Evolutionary conservation across 768 basidiomycete genomes (phyloP).

Genomic region (Cystobasidium onofrii): DNA sequence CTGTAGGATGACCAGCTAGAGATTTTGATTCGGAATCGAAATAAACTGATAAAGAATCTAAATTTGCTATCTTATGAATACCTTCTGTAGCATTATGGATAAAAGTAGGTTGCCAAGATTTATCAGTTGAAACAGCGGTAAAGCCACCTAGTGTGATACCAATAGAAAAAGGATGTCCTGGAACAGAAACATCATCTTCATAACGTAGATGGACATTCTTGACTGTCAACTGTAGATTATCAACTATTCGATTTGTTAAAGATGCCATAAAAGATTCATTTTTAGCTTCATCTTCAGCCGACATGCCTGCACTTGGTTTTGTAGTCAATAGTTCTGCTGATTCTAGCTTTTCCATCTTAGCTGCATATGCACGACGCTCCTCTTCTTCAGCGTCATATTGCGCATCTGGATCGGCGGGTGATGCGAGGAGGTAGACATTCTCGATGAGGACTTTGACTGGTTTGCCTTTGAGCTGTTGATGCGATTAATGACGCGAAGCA

Average conservation of each 20-base stretch:
- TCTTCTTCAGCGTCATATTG: conserved; percentile 70
- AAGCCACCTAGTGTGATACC: conserved; percentile 83
- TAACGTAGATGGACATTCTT: conserved; percentile 87
- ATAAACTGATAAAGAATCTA: conserved; percentile 80
- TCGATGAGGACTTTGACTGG: conserved; percentile 86
- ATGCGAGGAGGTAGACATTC: conserved; percentile 87
- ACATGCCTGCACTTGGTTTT: conserved; percentile 35
- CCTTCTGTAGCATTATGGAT: conserved; percentile 78
- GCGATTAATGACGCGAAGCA: no score
- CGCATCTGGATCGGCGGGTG: conserved; percentile 55
- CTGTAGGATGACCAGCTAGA: conserved; percentile 59
- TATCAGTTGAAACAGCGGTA: conserved; percentile 78
- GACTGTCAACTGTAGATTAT: conserved; percentile 78
- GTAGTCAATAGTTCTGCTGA: conserved; percentile 66
- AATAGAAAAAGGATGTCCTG: conserved; percentile 92
- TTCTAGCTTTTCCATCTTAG: conserved; percentile 78
- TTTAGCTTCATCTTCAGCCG: conserved; percentile 53
- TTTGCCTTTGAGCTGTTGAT: conserved; percentile 53
- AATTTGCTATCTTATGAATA: conserved; percentile 85
- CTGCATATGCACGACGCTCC: conserved; percentile 66
- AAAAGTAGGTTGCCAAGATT: conserved; percentile 78
- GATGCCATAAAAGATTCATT: conserved; percentile 78
- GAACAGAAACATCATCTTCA: conserved; percentile 88
- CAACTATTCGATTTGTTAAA: conserved; percentile 76
- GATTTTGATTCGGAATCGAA: conserved; percentile 86